phyloP scores from a whole-genome alignment of 2,329 filamentous ascomycete species.

The Apiospora hydei region DNA sequence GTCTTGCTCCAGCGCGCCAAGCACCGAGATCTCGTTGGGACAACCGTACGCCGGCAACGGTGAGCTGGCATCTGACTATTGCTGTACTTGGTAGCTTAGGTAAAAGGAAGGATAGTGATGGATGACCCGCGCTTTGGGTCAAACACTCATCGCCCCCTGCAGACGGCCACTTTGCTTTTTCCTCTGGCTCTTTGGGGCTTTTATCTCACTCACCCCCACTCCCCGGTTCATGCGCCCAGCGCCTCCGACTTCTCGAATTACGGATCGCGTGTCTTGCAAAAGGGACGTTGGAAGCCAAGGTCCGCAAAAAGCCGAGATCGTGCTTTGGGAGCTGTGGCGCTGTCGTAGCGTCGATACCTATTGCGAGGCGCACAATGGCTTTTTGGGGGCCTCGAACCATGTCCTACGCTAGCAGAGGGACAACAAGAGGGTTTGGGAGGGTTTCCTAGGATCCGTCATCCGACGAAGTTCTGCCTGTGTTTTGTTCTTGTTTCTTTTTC shows the following conservation, averaged over 20 bases:
- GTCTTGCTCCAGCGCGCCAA: neutral
- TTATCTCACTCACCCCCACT: neutral
- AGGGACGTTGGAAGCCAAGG: neutral
- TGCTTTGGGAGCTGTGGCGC: neutral
- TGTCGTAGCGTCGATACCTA: slow-evolving; percentile 2
- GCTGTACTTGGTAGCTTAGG: too few relatives aligned
- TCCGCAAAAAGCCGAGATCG: neutral
- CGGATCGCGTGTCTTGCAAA: neutral
- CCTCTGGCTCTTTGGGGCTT: neutral
- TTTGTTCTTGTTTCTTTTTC: neutral
- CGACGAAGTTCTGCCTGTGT: neutral
- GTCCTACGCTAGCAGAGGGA: neutral
- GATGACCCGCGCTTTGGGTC: neutral
- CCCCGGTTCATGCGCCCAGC: neutral
- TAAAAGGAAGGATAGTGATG: neutral
- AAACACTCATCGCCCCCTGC: neutral
- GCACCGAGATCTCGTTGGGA: neutral
- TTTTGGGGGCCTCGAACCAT: neutral
- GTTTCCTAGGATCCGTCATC: neutral
- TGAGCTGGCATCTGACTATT: neutral
- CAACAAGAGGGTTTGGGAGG: neutral
- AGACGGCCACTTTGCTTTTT: neutral
- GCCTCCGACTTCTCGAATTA: neutral
- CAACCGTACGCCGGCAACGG: neutral
- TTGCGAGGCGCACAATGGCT: slow-evolving; percentile 1